Conservation (phyloP, 2,329 filamentous ascomycete genomes). For the Talaromyces sp. region DNA sequence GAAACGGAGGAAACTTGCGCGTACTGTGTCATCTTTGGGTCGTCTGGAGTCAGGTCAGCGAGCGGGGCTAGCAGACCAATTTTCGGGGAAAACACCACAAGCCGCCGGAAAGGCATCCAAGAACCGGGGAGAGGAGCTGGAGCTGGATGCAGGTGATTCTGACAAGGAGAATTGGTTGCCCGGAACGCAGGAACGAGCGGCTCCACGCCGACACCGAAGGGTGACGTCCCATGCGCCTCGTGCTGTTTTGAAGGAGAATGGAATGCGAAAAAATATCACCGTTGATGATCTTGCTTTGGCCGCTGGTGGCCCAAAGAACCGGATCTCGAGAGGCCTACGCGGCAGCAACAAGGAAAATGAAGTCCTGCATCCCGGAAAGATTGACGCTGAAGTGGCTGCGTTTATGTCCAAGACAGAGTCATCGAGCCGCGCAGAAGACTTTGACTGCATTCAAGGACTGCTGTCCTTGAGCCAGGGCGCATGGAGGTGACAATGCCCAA, state of each 20-base stretch:
- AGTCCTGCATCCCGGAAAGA: slow-evolving; percentile 32
- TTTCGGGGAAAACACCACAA: slow-evolving; percentile 14
- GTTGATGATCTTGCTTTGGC: slow-evolving; percentile 15
- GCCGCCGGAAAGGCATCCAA: slow-evolving; percentile 17
- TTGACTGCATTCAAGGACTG: slow-evolving; percentile 86
- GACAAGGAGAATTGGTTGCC: slow-evolving; percentile 90
- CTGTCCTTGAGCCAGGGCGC: slow-evolving; percentile 87
- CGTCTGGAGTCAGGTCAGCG: slow-evolving; percentile 49
- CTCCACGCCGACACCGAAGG: slow-evolving; percentile 35
- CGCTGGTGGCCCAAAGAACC: slow-evolving; percentile 23
- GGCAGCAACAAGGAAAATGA: slow-evolving; percentile 23
- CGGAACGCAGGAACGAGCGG: slow-evolving; percentile 34
- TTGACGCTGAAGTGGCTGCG: slow-evolving; percentile 61
- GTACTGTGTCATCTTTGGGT: slow-evolving; percentile 58
- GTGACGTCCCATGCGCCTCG: slow-evolving; percentile 27
- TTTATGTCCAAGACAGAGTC: slow-evolving; percentile 61
- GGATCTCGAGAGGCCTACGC: slow-evolving; percentile 18
- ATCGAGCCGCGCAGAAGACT: slow-evolving; percentile 69
- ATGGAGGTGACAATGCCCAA: slow-evolving; percentile 57
- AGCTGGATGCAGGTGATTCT: slow-evolving; percentile 62
- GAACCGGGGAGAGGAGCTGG: slow-evolving; percentile 31
- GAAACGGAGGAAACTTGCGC: slow-evolving; percentile 60
- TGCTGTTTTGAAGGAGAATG: slow-evolving; percentile 43
- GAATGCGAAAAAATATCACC: slow-evolving; percentile 18
- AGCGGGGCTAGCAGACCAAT: not conserved